These are phyloP conservation scores for Boletus speciosus DNA, from an alignment of 768 basidiomycete genomes.

Conservation along the genomic window DNA sequence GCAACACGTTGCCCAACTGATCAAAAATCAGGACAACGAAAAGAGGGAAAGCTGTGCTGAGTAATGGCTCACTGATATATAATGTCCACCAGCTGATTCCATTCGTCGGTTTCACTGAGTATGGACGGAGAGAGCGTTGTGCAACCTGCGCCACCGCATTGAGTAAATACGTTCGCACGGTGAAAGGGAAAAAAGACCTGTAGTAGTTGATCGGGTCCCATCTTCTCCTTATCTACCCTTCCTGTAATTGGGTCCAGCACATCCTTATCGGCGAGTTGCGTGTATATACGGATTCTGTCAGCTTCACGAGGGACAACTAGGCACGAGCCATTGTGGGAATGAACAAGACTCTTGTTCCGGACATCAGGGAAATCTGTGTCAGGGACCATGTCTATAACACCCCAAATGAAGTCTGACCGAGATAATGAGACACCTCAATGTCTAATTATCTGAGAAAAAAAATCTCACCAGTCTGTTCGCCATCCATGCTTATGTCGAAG, in stretches of 20 bases:
- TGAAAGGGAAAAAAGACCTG: constrained; percentile 22
- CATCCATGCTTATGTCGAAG: constrained; percentile 67
- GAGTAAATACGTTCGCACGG: not conserved
- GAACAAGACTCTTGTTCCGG: constrained; percentile 45
- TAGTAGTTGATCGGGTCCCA: constrained; percentile 40
- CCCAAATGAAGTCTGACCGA: constrained; percentile 39
- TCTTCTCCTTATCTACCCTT: constrained; percentile 38
- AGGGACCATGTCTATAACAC: constrained; percentile 45
- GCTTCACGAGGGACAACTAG: constrained; percentile 51
- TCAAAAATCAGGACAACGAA: not conserved
- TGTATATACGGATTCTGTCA: constrained; percentile 48
- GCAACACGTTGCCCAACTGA: constrained; percentile 57
- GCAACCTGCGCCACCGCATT: constrained; percentile 31
- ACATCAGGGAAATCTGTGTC: constrained; percentile 54
- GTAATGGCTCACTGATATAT: constrained; percentile 40
- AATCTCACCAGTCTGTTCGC: constrained; percentile 54
- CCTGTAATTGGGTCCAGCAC: constrained; percentile 37
- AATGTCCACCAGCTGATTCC: constrained; percentile 49
- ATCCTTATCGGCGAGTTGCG: constrained; percentile 44
- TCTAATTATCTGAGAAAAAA: not conserved
- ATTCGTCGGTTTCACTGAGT: constrained; percentile 28
- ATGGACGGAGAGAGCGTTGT: constrained; percentile 40
- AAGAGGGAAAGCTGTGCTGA: not conserved
- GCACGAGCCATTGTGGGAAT: constrained; percentile 48
- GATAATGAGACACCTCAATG: not conserved